Conservation (phyloP, 192 early-diverging fungal species). For the Backusella luteola region DNA sequence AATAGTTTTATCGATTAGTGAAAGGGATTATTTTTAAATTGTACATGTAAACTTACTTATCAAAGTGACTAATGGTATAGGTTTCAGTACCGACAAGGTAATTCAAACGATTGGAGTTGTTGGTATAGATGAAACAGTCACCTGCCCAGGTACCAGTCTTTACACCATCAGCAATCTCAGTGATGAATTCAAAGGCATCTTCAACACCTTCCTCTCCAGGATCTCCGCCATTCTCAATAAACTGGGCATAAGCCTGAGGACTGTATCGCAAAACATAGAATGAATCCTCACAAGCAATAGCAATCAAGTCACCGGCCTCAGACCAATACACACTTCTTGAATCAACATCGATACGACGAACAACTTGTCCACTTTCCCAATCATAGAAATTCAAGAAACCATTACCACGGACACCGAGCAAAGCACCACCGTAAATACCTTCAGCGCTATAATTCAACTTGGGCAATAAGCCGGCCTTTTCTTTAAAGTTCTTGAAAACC, state of each 20-base stretch:
- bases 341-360: conserved; percentile 93
- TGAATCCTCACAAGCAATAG: conserved; percentile 90
- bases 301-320: conserved; percentile 88
- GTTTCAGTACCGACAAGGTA: conserved; percentile 95
- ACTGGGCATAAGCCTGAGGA: conserved; percentile 77
- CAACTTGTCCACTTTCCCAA: conserved; percentile 91
- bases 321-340: conserved; percentile 93
- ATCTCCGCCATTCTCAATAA: conserved; percentile 62
- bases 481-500: conserved; percentile 96
- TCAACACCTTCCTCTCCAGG: conserved; percentile 94
- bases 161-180: conserved; percentile 90
- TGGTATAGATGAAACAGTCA: conserved; percentile 99
- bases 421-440: conserved; percentile 91
- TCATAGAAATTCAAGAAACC: conserved; percentile 94
- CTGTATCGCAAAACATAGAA: conserved; percentile 96
- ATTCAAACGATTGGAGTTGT: conserved; percentile 84
- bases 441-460: conserved; percentile 84
- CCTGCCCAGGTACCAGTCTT: conserved; percentile 97
- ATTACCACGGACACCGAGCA: conserved; percentile 84
- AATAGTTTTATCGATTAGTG: conserved; percentile 9
- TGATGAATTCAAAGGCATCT: conserved; percentile 92
- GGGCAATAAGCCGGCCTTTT: conserved; percentile 64
- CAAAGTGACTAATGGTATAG: conserved; percentile 96
- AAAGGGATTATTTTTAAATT: not conserved
- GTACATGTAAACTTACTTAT: conserved; percentile 55